phyloP scores from a whole-genome alignment of 305 asterid genomes.

The Fraxinus sp. region DNA sequence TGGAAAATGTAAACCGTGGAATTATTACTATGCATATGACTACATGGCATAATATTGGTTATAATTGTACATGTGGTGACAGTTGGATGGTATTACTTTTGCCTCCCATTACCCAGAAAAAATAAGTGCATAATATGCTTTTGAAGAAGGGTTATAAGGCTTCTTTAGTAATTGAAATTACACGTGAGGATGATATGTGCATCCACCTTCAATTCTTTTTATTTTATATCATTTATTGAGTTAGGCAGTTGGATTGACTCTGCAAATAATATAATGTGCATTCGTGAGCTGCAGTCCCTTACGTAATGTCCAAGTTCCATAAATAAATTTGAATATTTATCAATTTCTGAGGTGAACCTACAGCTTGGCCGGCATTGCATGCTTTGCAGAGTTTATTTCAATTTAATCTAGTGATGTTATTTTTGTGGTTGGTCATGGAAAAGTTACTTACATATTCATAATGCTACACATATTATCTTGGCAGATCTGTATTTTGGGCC shows the following conservation, averaged over 20 bases:
- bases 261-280: not conserved
- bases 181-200: not conserved
- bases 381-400: not conserved
- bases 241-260: not conserved
- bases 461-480: constrained; percentile 21
- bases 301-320: not conserved
- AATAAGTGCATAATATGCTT: not conserved
- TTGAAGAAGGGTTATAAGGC: not conserved
- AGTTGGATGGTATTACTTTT: not conserved
- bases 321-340: constrained; percentile 1
- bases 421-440: not conserved
- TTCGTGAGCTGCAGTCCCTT: not conserved
- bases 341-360: not conserved
- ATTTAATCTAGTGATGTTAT: not conserved
- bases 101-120: not conserved
- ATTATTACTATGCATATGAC: not conserved
- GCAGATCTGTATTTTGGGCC: constrained; percentile 96
- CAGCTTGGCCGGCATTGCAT: not conserved
- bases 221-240: not conserved
- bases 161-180: not conserved
- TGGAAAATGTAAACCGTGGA: not conserved
- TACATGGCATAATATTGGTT: not conserved
- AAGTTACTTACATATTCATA: constrained; percentile 8
- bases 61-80: not conserved
- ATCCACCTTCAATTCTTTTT: not conserved